Evolutionary conservation across 2,329 filamentous ascomycete species (phyloP).

Genomic region (Penicillium sp.): DNA sequence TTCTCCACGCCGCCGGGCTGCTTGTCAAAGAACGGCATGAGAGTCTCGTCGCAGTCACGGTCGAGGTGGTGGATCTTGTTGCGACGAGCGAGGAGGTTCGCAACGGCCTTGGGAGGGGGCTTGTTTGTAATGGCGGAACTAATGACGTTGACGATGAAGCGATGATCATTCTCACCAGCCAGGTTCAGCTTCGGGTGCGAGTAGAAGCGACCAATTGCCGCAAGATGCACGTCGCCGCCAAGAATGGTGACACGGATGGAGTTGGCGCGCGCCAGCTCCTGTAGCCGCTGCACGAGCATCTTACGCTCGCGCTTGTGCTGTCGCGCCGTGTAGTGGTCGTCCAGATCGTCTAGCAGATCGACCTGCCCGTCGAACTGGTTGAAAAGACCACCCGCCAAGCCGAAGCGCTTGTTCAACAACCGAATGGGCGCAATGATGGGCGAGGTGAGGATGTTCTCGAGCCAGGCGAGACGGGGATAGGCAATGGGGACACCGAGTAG

Average conservation of each 20-base stretch:
- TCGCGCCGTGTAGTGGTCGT: slow-evolving; percentile 82
- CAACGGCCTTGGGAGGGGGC: slow-evolving; percentile 68
- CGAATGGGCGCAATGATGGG: slow-evolving; percentile 88
- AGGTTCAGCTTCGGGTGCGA: slow-evolving; percentile 64
- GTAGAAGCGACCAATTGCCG: slow-evolving; percentile 69
- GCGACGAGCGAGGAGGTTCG: slow-evolving; percentile 66
- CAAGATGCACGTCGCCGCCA: slow-evolving; percentile 69
- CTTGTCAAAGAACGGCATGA: slow-evolving; percentile 67
- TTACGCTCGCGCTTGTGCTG: slow-evolving; percentile 90
- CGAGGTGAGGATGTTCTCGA: slow-evolving; percentile 88
- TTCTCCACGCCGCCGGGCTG: slow-evolving; percentile 65
- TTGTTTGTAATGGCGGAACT: slow-evolving; percentile 72
- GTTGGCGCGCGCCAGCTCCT: slow-evolving; percentile 63
- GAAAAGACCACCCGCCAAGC: slow-evolving; percentile 82
- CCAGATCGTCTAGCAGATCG: slow-evolving; percentile 68
- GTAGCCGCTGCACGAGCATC: slow-evolving; percentile 69
- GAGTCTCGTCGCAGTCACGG: slow-evolving; percentile 67
- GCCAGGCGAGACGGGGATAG: slow-evolving; percentile 82
- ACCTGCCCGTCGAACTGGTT: slow-evolving; percentile 87
- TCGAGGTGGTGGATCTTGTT: slow-evolving; percentile 72
- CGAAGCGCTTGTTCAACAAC: slow-evolving; percentile 88
- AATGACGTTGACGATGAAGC: slow-evolving; percentile 70
- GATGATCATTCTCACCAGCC: slow-evolving; percentile 63
- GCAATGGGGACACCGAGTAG: slow-evolving; percentile 75
- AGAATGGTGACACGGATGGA: slow-evolving; percentile 67